Percentiles rank a stretch among this genome's conserved stretches.
Conservation (phyloP, 352 stramenopile genomes). For the Pseudoperonospora humuli region DNA sequence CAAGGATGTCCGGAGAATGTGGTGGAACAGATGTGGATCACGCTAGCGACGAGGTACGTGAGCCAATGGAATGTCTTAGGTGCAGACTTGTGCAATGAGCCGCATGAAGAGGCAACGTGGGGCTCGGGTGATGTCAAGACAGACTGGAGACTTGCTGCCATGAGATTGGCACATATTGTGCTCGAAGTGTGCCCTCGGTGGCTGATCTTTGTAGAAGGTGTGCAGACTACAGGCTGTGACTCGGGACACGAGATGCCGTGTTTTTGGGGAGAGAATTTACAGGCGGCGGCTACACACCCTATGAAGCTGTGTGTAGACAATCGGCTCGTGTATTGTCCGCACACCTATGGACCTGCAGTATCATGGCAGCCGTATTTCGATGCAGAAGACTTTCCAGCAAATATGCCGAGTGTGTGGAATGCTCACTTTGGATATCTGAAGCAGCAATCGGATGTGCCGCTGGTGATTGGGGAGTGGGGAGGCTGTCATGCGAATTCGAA, state of each 20-base stretch:
- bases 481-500: constrained; percentile 26
- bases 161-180: constrained; percentile 18
- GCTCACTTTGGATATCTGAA: constrained; percentile 45
- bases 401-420: constrained; percentile 53
- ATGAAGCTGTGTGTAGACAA: constrained; percentile 27
- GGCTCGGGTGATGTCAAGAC: constrained; percentile 26
- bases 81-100: constrained; percentile 53
- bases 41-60: constrained; percentile 28
- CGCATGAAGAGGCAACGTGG: constrained; percentile 42
- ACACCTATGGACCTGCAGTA: constrained; percentile 42
- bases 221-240: constrained; percentile 32
- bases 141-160: constrained; percentile 43
- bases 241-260: constrained; percentile 20
- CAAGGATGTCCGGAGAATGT: constrained; percentile 13
- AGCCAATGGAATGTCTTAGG: constrained; percentile 40
- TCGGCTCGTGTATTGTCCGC: constrained; percentile 45
- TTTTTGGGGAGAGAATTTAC: constrained; percentile 51
- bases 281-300: constrained; percentile 14
- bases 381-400: constrained; percentile 26
- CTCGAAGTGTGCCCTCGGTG: constrained; percentile 27
- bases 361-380: constrained; percentile 39
- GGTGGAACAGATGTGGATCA: constrained; percentile 28
- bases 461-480: constrained; percentile 62
- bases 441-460: constrained; percentile 17
- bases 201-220: constrained; percentile 51